Percentiles rank a stretch among this genome's conserved stretches.
Conservation (phyloP, 192 early-diverging fungal species). For the Jimgerdemannia flammicorona region DNA sequence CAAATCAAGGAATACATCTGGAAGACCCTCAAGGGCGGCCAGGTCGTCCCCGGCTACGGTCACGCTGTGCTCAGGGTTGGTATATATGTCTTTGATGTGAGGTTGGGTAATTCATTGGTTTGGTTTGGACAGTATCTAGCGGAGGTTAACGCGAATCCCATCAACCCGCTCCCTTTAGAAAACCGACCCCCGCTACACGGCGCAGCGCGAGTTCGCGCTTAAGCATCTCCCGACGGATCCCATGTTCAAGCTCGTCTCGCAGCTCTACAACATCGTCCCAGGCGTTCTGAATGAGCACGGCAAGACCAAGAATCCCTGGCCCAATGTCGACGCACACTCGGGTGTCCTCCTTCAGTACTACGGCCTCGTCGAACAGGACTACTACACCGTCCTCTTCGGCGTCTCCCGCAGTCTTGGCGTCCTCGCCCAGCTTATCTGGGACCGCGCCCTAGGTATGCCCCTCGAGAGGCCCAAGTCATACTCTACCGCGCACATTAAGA, state of each 20-base stretch:
- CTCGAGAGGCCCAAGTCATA: constrained; percentile 91
- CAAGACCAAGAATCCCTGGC: constrained; percentile 99
- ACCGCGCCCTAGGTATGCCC: constrained; percentile 93
- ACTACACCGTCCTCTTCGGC: constrained; percentile 99
- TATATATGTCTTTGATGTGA: constrained; percentile 14
- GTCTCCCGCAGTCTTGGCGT: constrained; percentile 98
- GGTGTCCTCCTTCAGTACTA: constrained; percentile 97
- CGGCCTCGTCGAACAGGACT: constrained; percentile 96
- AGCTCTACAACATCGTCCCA: constrained; percentile 96
- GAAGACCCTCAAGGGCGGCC: constrained; percentile 92
- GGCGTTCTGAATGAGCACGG: constrained; percentile 97
- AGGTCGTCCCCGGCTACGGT: constrained; percentile 98
- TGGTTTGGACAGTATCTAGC: not conserved
- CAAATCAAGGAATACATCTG: constrained; percentile 96
- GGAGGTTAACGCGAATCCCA: not conserved
- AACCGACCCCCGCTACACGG: constrained; percentile 97
- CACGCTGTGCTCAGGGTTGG: constrained; percentile 92
- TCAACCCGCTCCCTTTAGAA: constrained; percentile 22
- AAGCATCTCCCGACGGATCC: constrained; percentile 97
- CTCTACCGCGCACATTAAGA: constrained; percentile 81
- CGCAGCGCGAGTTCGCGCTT: constrained; percentile 98
- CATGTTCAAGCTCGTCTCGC: constrained; percentile 94
- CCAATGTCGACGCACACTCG: constrained; percentile 99
- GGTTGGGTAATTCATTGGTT: not conserved
- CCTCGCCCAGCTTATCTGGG: constrained; percentile 94